Percentiles rank a stretch among this genome's conserved stretches.
Conservation (phyloP, 768 basidiomycete species). For the Russula lepida region DNA sequence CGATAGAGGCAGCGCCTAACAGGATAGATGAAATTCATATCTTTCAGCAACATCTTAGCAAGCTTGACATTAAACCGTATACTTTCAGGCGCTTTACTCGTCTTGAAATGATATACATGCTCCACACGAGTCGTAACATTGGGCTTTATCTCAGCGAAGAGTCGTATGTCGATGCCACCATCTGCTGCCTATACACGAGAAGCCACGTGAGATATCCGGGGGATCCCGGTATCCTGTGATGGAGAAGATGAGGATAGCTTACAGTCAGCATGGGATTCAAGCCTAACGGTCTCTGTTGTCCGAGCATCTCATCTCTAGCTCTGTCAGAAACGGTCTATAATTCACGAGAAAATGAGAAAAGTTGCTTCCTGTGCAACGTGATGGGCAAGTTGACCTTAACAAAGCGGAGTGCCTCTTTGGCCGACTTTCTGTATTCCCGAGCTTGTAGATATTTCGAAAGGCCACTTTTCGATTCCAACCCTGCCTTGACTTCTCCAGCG, state of each 20-base stretch:
- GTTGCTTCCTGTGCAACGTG: not conserved
- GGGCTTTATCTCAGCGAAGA: not conserved
- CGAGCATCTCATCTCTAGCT: not conserved
- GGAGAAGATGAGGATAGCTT: not conserved
- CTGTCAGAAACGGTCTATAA: slow-evolving; percentile 1
- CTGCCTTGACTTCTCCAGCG: not conserved
- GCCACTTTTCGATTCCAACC: not conserved
- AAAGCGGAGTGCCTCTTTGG: not conserved
- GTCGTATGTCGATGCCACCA: not conserved
- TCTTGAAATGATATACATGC: not conserved
- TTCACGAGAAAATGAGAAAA: not conserved
- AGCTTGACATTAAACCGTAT: not conserved
- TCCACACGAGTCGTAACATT: not conserved
- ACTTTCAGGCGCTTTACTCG: not conserved
- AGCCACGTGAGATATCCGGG: not conserved
- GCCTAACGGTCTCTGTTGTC: not conserved
- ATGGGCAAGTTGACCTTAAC: not conserved
- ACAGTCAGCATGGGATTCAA: not conserved
- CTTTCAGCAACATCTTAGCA: slow-evolving; percentile 1
- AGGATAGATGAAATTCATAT: slow-evolving; percentile 8
- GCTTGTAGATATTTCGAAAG: slow-evolving; percentile 2
- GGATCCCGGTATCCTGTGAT: not conserved
- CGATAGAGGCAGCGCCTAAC: not conserved
- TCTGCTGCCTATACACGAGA: not conserved
- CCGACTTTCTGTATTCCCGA: not conserved